A percentile compares a stretch with the other conserved stretches of the same genome.
Conservation (phyloP, 345 rosid species). For the Populus deltoides region DNA sequence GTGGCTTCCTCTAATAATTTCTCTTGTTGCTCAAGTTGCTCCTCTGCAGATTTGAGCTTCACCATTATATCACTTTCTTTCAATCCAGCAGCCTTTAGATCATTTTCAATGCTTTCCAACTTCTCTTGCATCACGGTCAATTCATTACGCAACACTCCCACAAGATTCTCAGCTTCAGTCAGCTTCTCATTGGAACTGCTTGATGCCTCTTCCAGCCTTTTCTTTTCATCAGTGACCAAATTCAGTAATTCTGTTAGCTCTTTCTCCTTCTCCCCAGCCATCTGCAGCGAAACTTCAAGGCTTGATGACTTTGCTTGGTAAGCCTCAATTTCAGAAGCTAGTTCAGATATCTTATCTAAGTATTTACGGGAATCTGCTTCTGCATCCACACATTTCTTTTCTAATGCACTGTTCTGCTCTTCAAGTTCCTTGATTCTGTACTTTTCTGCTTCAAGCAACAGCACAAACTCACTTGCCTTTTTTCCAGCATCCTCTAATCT, state of each 20-base stretch:
- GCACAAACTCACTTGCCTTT: constrained; percentile 68
- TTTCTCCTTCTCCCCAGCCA: constrained; percentile 59
- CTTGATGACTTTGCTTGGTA: constrained; percentile 59
- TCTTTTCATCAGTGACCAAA: constrained; percentile 60
- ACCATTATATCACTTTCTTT: constrained; percentile 58
- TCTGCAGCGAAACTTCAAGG: constrained; percentile 67
- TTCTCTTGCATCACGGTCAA: constrained; percentile 57
- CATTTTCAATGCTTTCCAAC: constrained; percentile 58
- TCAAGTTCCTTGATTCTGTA: constrained; percentile 88
- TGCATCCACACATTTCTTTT: constrained; percentile 61
- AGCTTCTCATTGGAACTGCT: constrained; percentile 47
- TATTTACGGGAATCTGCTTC: constrained; percentile 61
- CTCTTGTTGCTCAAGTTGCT: constrained; percentile 55
- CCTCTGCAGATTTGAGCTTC: constrained; percentile 79
- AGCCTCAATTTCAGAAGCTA: constrained; percentile 71
- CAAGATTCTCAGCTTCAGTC: constrained; percentile 65
- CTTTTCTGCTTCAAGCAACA: constrained; percentile 90
- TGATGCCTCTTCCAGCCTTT: constrained; percentile 56
- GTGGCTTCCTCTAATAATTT: constrained; percentile 53
- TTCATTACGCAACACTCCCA: constrained; percentile 67
- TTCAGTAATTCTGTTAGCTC: constrained; percentile 55
- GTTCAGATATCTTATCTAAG: constrained; percentile 51
- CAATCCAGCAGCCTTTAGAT: constrained; percentile 59
- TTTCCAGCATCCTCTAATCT: constrained; percentile 55
- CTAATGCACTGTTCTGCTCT: constrained; percentile 61